phyloP scores from a whole-genome alignment of 2,329 filamentous ascomycete species.

The Pseudogymnoascus sp. region DNA sequence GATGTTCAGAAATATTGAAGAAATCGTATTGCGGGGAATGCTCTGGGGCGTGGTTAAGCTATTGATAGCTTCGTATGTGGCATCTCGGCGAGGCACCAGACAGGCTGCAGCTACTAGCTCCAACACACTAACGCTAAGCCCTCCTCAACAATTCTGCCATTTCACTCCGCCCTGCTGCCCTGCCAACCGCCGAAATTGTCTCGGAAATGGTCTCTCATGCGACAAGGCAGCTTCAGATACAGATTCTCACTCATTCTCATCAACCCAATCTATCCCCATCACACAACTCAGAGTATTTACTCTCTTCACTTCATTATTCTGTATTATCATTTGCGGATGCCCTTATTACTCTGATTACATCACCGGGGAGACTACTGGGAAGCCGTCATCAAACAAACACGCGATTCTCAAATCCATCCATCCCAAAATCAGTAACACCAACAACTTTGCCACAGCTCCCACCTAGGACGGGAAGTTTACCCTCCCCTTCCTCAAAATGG shows the following conservation, averaged over 20 bases:
- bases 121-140: not conserved
- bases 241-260: not conserved
- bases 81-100: not conserved
- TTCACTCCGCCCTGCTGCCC: not conserved
- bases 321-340: constrained; percentile 17
- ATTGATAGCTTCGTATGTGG: not conserved
- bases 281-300: not conserved
- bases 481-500: constrained; percentile 48
- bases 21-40: not conserved
- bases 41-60: not conserved
- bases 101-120: not conserved
- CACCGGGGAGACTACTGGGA: not conserved
- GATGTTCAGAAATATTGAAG: not conserved
- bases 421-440: constrained; percentile 9
- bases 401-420: constrained; percentile 11
- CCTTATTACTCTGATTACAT: not conserved
- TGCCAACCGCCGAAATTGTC: not conserved
- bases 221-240: not conserved
- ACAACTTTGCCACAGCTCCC: not conserved
- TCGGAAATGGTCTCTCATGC: not conserved
- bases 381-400: constrained; percentile 11
- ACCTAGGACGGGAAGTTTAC: not conserved
- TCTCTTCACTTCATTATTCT: constrained; percentile 24
- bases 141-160: not conserved
- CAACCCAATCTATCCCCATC: not conserved